These are phyloP conservation scores for Starmerella vitae DNA, from an alignment of 805 yeast species.

Conservation along the genomic window DNA sequence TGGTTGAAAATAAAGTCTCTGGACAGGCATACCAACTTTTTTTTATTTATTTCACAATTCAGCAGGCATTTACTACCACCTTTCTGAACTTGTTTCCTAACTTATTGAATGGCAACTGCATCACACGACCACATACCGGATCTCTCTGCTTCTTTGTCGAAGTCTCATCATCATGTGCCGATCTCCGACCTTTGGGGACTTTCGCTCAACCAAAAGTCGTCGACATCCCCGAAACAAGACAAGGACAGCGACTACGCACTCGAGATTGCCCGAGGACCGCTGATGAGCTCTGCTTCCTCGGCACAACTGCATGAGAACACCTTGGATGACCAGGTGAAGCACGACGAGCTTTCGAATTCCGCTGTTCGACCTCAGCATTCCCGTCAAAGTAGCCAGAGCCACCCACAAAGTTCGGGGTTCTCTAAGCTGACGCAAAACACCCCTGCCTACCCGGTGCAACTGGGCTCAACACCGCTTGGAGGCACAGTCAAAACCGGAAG, in stretches of 20 bases:
- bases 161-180: conserved; percentile 20
- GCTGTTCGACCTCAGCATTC: neutral
- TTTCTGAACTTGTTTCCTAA: neutral
- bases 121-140: conserved; percentile 23
- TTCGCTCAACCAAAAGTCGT: conserved; percentile 9
- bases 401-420: no score
- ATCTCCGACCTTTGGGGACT: conserved; percentile 23
- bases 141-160: conserved; percentile 20
- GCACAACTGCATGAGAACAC: neutral
- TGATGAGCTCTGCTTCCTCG: conserved; percentile 19
- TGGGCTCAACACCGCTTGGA: no score
- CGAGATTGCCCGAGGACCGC: conserved; percentile 18
- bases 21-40: neutral
- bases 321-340: neutral
- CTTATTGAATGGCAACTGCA: conserved; percentile 22
- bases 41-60: neutral
- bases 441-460: conserved; percentile 8
- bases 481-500: neutral
- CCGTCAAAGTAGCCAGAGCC: neutral
- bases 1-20: no score
- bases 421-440: no score
- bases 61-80: neutral
- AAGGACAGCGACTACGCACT: conserved; percentile 13
- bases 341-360: neutral
- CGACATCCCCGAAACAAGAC: conserved; percentile 5